Evolutionary conservation across 129 eudicot genomes (phyloP).

Genomic region (Arctium lappa): DNA sequence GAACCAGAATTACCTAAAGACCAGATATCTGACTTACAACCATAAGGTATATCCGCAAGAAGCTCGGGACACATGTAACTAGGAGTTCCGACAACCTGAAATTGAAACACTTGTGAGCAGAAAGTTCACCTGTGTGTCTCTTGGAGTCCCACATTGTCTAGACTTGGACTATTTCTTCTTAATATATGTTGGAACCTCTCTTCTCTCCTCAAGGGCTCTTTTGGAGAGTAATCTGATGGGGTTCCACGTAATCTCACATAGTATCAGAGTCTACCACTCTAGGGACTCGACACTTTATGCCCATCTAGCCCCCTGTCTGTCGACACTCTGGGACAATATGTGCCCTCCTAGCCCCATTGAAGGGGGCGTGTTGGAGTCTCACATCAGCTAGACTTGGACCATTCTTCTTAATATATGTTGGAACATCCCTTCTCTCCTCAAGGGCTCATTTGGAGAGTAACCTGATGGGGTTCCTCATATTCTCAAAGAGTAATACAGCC

Average conservation of each 20-base stretch:
- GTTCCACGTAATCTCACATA: neutral
- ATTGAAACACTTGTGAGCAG: slow-evolving; percentile 1
- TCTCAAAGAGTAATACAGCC: slow-evolving; percentile 8
- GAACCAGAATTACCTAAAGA: slow-evolving; percentile 66
- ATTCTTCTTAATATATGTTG: neutral
- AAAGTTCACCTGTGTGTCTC: neutral
- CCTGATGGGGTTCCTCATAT: neutral
- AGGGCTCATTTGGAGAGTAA: neutral
- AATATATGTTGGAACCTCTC: neutral
- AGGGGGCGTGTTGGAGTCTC: neutral
- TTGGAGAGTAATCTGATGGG: neutral
- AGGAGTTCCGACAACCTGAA: slow-evolving; percentile 98
- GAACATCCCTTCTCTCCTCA: neutral
- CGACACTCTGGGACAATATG: neutral
- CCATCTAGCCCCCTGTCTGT: neutral
- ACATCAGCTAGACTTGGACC: neutral
- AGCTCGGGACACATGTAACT: slow-evolving; percentile 99
- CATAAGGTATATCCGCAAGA: slow-evolving; percentile 99
- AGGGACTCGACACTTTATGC: too few relatives aligned
- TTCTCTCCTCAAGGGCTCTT: neutral
- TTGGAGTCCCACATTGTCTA: neutral
- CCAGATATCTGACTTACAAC: slow-evolving; percentile 99
- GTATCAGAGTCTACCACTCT: too few relatives aligned
- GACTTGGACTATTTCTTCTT: neutral
- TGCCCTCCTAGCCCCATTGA: too few relatives aligned